Base-by-base conservation (phyloP, 2,329 filamentous ascomycete species). In the Exophiala alcalophila region DNA sequence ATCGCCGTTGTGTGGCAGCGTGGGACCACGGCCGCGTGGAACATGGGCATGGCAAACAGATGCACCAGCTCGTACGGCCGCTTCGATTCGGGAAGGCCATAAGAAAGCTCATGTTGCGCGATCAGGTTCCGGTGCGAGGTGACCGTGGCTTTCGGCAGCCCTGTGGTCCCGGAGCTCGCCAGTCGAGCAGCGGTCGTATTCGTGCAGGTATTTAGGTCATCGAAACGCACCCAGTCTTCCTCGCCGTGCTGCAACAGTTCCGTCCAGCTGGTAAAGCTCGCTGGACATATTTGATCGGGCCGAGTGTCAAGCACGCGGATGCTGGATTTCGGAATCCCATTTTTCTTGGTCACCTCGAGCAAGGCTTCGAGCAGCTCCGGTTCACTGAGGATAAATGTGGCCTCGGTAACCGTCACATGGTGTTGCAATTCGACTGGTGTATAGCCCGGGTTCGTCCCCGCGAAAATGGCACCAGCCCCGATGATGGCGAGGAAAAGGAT, bases 131-230 rank as follows among this genome's bases (percentile, higher is more conserved):
- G 62, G 55, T 83, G 80, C 0, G 74, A 74, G 28, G 81, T 67
- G 48, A 71, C 69, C 9, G 74, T 72, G 0, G 76, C 77, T 55
- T 82, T 83, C 0, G 78, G 78, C 1, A 80, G 59, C 0, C 76
- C 77, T 0, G 77, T 81, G 0, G 78, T 81, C 0, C 78, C 78
- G 35, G 71, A 76, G 49, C 71, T 78, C 48, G 78, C 78, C 4
- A 66, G 60, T 50, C 65, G 66, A 50, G 57, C 72, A 15, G 65
- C 77, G 5, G 62, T 63, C 3, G 69, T 80, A 49, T 58, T 65
- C 50, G 64, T 67, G 44, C 35, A 35, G 10, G 36, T 32, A 10
- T 33, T 58, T 53, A 55, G 61, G 46, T 64, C 63, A 49, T 70
- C 57, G 55, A 70, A 72, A 4, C 59, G 60, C 11, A 65, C 53